These are phyloP conservation scores for Apophysomyces trapeziformis DNA, from an alignment of 371 early-diverging fungal genomes.

Conservation along the genomic window DNA sequence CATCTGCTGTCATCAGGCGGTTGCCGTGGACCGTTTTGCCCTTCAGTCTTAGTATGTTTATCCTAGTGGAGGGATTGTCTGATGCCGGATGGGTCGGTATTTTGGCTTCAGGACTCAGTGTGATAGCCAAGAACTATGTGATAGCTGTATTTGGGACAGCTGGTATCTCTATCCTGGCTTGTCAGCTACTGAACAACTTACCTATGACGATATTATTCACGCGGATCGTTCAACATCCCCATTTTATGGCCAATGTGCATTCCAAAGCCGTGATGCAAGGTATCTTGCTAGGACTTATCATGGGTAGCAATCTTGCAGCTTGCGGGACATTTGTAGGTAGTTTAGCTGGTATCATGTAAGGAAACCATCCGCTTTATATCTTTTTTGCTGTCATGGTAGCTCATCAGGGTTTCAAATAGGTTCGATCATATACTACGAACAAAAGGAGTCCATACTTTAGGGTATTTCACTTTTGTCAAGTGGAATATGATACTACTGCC, in stretches of 20 bases:
- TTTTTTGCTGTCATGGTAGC: conserved; percentile 2
- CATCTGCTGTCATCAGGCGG: conserved; percentile 56
- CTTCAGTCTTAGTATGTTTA: conserved; percentile 85
- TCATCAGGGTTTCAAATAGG: conserved; percentile 22
- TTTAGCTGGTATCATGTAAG: conserved; percentile 83
- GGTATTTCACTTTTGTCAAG: conserved; percentile 61
- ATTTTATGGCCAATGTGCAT: conserved; percentile 47
- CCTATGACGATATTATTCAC: conserved; percentile 86
- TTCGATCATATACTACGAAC: conserved; percentile 66
- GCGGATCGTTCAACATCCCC: conserved; percentile 70
- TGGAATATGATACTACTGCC: conserved; percentile 71
- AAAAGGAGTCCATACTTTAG: conserved; percentile 55
- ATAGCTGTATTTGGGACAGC: conserved; percentile 69
- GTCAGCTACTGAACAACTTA: conserved; percentile 81
- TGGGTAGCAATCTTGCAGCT: conserved; percentile 80
- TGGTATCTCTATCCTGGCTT: conserved; percentile 67
- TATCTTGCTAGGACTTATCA: conserved; percentile 72
- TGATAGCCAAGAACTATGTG: conserved; percentile 56
- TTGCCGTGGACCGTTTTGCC: conserved; percentile 81
- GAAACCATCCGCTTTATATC: not conserved
- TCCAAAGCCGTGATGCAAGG: conserved; percentile 53
- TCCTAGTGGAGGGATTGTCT: conserved; percentile 73
- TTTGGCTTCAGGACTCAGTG: conserved; percentile 63
- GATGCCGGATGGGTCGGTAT: conserved; percentile 71
- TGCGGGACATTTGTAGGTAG: conserved; percentile 75